Percentiles rank a stretch among this genome's conserved stretches.
These are phyloP conservation scores for Aurinia saxatilis DNA, from an alignment of 345 rosid species.

Conservation along the genomic window DNA sequence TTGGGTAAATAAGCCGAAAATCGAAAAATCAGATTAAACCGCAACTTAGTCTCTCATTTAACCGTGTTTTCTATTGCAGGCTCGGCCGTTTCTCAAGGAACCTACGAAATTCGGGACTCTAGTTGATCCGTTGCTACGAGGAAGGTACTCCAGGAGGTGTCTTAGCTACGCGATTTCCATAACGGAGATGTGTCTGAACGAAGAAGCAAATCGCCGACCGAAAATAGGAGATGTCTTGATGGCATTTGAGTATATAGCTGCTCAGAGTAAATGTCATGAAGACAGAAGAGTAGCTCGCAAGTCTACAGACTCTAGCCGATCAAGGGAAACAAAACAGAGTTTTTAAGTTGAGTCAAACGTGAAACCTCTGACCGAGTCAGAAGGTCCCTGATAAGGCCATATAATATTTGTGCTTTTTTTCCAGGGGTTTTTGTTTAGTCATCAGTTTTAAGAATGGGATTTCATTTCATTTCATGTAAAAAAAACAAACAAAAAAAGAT, in stretches of 20 bases:
- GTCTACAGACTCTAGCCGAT: constrained; percentile 6
- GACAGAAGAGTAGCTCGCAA: constrained; percentile 17
- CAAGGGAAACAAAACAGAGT: constrained; percentile 8
- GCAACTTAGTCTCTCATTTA: background rate
- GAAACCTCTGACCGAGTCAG: constrained; percentile 13
- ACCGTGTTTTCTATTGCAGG: constrained; percentile 29
- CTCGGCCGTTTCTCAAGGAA: constrained; percentile 57
- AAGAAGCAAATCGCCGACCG: constrained; percentile 75
- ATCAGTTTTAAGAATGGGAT: background rate
- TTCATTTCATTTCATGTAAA: background rate
- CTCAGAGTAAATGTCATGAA: constrained; percentile 34
- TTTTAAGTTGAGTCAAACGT: constrained; percentile 7
- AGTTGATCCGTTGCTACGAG: constrained; percentile 72
- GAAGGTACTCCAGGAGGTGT: constrained; percentile 64
- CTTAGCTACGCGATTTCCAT: constrained; percentile 78
- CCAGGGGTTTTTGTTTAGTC: constrained; percentile 1
- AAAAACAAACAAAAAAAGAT: too few species aligned
- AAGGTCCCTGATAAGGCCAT: constrained; percentile 5
- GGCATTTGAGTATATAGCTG: constrained; percentile 67
- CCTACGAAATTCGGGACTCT: constrained; percentile 51
- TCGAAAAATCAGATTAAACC: background rate
- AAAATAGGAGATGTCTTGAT: constrained; percentile 72
- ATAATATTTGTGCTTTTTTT: background rate
- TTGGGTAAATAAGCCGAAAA: constrained; percentile 50
- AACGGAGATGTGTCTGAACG: constrained; percentile 82